Base-by-base conservation (phyloP, 441 rosid species). In the Euphorbia corollata region DNA sequence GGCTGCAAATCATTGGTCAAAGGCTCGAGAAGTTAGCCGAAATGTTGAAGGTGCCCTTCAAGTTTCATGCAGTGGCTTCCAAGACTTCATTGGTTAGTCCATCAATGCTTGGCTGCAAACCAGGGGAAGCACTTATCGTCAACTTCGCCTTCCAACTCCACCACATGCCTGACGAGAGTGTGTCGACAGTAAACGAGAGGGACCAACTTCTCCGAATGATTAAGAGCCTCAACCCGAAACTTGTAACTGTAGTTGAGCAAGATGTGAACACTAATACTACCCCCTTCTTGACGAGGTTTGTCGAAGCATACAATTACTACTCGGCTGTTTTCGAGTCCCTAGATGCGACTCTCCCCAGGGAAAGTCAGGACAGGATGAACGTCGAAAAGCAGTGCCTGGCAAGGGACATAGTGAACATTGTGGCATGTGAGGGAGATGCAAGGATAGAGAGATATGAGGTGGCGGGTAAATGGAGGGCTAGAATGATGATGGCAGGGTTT, bases 121-220 rank as follows among this genome's bases (percentile, higher is more conserved):
- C 85, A 0, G 92, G 90, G 65, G 99, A 95, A 77, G 89, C 96
- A 23, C 76, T 91, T 5, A 13, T 88, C 0, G 97, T 95, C 6
- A 95, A 95, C 82, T 95, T 95, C 63, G 90, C 99, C 13, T 95
- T 88, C 76, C 99, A 87, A 73, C 97, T 95, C 64, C 99, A 95
- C 78, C 99, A 95, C 83, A 91, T 95, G 97, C 99, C 99, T 5
- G 99, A 94, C 59, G 99, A 94, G 81, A 94, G 99, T 59, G 99
- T 94, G 50, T 89, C 99, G 30, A 89, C 91, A 0, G 86, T 86
- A 24, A 94, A 94, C 53, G 87, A 83, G 80, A 82, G 99, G 38
- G 99, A 94, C 80, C 92, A 85, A 81, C 92, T 94, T 9, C 98
- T 94, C 59, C 87, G 83, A 72, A 86, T 89, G 96, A 91, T 87